These are phyloP conservation scores for Solanum peruvianum DNA, from an alignment of 257 asterid genomes.

Conservation along the genomic window DNA sequence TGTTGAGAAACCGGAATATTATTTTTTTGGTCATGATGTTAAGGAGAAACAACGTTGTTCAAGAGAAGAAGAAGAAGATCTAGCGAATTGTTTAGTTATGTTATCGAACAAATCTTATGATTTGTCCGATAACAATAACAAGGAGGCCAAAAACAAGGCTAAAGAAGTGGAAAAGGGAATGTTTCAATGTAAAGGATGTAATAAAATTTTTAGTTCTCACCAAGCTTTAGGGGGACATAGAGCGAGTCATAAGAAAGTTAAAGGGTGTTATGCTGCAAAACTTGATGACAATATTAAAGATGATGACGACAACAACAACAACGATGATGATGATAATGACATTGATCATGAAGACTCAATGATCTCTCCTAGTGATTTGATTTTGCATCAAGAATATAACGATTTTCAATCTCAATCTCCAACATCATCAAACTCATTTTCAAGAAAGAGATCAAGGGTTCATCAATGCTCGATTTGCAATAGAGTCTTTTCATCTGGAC, in stretches of 20 bases:
- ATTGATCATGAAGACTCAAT: slow-evolving; percentile 12
- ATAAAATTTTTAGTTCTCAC: slow-evolving; percentile 64
- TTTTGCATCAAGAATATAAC: slow-evolving; percentile 8
- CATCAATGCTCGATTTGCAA: slow-evolving; percentile 77
- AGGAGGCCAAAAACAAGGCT: slow-evolving; percentile 11
- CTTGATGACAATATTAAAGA: slow-evolving; percentile 1
- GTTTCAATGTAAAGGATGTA: slow-evolving; percentile 78
- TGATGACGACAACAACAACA: background rate
- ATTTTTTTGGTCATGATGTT: background rate
- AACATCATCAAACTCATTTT: background rate
- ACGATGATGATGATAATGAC: background rate
- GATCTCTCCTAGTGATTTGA: background rate
- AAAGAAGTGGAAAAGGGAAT: slow-evolving; percentile 33
- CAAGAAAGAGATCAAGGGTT: slow-evolving; percentile 26
- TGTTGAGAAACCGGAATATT: background rate
- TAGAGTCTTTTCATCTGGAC: slow-evolving; percentile 67
- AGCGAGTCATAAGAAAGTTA: slow-evolving; percentile 93
- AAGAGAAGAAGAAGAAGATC: slow-evolving; percentile 64
- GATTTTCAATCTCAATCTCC: background rate
- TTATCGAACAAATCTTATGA: slow-evolving; percentile 30
- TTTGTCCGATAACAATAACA: background rate
- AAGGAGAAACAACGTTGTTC: background rate
- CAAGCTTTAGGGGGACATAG: slow-evolving; percentile 97
- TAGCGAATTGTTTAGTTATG: slow-evolving; percentile 70
- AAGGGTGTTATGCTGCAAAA: slow-evolving; percentile 70